phyloP scores from a whole-genome alignment of 495 filamentous ascomycete species.

The Friedmanniomyces simplex region DNA sequence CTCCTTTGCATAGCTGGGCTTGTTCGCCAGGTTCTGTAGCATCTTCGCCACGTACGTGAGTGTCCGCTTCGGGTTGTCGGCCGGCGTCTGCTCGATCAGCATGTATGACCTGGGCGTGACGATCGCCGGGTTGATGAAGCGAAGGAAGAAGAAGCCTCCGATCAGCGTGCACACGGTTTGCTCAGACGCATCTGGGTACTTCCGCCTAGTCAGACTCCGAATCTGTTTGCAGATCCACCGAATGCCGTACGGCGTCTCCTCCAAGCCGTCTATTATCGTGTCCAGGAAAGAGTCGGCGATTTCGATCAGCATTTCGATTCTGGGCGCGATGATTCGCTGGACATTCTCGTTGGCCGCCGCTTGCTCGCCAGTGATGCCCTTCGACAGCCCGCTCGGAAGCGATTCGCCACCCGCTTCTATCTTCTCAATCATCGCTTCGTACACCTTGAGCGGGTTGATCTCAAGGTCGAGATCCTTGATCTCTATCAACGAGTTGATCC shows the following conservation, averaged over 20 bases:
- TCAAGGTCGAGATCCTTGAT: slow-evolving; percentile 89
- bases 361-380: slow-evolving; percentile 88
- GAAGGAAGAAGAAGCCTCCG: slow-evolving; percentile 96
- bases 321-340: slow-evolving; percentile 86
- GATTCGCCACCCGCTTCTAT: slow-evolving; percentile 83
- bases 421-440: slow-evolving; percentile 86
- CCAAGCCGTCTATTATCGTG: slow-evolving; percentile 91
- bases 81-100: slow-evolving; percentile 88
- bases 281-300: slow-evolving; percentile 85
- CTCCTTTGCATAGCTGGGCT: slow-evolving; percentile 95
- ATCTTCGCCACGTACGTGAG: slow-evolving; percentile 88
- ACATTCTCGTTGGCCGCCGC: slow-evolving; percentile 88
- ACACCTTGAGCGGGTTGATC: slow-evolving; percentile 97
- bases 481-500: slow-evolving; percentile 91
- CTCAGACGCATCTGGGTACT: slow-evolving; percentile 97
- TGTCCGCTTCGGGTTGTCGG: slow-evolving; percentile 82
- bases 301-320: slow-evolving; percentile 82
- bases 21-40: slow-evolving; percentile 97
- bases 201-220: slow-evolving; percentile 82
- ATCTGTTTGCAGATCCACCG: slow-evolving; percentile 99
- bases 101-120: slow-evolving; percentile 98
- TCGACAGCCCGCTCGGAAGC: slow-evolving; percentile 71
- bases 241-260: slow-evolving; percentile 94
- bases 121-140: slow-evolving; percentile 97
- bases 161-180: slow-evolving; percentile 97